Conservation (phyloP, 495 filamentous ascomycete species). For the Pseudotulostoma volvatum region DNA sequence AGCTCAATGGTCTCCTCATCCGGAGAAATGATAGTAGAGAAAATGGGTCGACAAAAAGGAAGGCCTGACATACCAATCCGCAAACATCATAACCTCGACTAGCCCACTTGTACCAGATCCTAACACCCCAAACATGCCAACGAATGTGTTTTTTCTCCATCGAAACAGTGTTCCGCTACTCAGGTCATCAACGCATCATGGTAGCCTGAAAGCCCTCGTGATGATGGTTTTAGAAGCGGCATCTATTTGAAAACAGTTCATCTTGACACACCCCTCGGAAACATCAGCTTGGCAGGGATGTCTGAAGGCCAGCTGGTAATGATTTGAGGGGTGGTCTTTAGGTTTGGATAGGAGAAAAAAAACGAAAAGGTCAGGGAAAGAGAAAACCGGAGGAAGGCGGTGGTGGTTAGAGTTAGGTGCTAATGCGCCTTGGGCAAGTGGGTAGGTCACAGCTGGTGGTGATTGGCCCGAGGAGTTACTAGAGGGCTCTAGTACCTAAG, state of each 20-base stretch:
- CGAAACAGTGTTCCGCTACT: conserved; percentile 75
- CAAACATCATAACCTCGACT: too few relatives aligned
- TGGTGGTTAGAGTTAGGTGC: conserved; percentile 3
- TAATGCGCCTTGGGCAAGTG: not conserved
- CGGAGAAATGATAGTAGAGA: conserved; percentile 1
- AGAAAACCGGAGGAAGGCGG: conserved; percentile 9
- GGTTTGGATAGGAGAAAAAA: conserved; percentile 27
- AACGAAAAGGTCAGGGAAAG: conserved; percentile 10
- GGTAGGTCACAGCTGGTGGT: too few relatives aligned
- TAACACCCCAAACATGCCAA: too few relatives aligned
- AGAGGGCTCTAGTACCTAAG: too few relatives aligned
- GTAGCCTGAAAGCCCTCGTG: conserved; percentile 83
- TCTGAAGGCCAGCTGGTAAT: conserved; percentile 44
- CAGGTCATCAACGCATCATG: conserved; percentile 99
- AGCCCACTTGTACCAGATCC: too few relatives aligned
- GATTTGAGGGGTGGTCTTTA: conserved; percentile 90
- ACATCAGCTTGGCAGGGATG: conserved; percentile 57
- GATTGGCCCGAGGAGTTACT: too few relatives aligned
- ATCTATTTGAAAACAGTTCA: conserved; percentile 29
- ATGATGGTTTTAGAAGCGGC: conserved; percentile 98
- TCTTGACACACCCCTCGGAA: conserved; percentile 85
- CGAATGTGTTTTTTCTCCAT: too few relatives aligned
- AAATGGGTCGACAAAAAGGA: conserved; percentile 3
- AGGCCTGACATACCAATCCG: conserved; percentile 3
- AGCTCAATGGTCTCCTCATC: conserved; percentile 51